Percentiles rank a stretch among this genome's conserved stretches.
Conservation (phyloP, 495 filamentous ascomycete species). For the Annulohypoxylon stygium region DNA sequence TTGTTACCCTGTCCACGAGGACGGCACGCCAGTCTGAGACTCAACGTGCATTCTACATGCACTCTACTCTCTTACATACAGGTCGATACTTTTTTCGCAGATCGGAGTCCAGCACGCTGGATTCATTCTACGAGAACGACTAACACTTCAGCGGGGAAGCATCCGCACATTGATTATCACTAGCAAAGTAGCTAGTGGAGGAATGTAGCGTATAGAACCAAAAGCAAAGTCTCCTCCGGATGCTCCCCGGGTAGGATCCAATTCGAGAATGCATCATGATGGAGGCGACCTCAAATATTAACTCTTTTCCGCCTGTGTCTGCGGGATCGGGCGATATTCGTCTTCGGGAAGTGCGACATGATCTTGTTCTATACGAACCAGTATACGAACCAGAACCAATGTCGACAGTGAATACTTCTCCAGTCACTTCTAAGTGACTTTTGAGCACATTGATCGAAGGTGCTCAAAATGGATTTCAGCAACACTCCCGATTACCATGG, state of each 20-base stretch:
- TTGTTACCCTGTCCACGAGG: constrained; percentile 16
- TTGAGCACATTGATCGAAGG: neutral
- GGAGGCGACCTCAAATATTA: neutral
- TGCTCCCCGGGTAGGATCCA: constrained; percentile 2
- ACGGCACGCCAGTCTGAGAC: neutral
- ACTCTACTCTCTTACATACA: constrained; percentile 1
- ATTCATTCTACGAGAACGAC: constrained; percentile 4
- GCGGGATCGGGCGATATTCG: neutral
- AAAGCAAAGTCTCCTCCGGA: constrained; percentile 1
- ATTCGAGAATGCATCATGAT: constrained; percentile 1
- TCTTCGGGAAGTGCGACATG: neutral
- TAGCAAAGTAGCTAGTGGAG: constrained; percentile 8
- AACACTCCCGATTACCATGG: constrained; percentile 35
- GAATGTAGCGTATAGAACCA: constrained; percentile 15
- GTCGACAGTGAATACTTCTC: neutral
- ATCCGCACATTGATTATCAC: neutral
- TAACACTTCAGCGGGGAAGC: constrained; percentile 14
- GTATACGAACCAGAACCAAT: neutral
- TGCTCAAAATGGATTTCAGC: constrained; percentile 34
- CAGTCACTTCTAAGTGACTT: constrained; percentile 19
- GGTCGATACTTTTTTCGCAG: constrained; percentile 15
- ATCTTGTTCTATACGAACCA: neutral
- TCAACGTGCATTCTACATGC: neutral
- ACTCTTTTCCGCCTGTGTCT: neutral
- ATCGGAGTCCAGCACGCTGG: constrained; percentile 17